phyloP scores from a whole-genome alignment of 2,329 filamentous ascomycete genomes.

The Aspergillus floridensis region DNA sequence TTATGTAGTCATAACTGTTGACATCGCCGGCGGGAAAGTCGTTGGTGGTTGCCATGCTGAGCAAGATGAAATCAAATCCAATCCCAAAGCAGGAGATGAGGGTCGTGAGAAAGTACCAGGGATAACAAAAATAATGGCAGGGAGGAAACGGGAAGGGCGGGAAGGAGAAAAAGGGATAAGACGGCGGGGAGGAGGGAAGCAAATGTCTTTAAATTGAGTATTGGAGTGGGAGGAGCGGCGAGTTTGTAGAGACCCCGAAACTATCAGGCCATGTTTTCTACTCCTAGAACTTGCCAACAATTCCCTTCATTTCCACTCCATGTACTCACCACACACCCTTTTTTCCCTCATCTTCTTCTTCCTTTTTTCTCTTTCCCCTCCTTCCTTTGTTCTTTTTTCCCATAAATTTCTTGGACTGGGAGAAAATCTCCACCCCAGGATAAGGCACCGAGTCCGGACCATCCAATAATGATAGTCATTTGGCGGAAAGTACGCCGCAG shows the following conservation, averaged over 20 bases:
- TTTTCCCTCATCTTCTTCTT: not conserved
- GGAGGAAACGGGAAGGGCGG: conserved; percentile 2
- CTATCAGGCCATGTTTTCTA: conserved; percentile 7
- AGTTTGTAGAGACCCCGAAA: conserved; percentile 3
- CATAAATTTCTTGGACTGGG: conserved; percentile 9
- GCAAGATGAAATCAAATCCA: conserved; percentile 7
- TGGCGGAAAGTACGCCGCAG: not conserved
- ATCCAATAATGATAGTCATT: not conserved
- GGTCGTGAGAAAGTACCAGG: conserved; percentile 9
- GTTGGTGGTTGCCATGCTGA: conserved; percentile 63
- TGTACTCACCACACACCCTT: not conserved
- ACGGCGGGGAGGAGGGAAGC: conserved; percentile 5
- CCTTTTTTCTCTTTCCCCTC: conserved; percentile 10
- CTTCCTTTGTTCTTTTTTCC: conserved; percentile 2
- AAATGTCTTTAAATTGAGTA: conserved; percentile 9
- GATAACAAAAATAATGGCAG: conserved; percentile 8
- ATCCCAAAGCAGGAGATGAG: not conserved
- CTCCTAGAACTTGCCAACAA: not conserved
- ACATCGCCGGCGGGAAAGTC: conserved; percentile 62
- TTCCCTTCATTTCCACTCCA: not conserved
- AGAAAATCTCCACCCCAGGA: not conserved
- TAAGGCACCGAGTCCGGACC: not conserved
- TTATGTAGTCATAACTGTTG: conserved; percentile 76
- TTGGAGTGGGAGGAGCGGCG: conserved; percentile 3
- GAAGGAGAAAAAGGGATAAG: conserved; percentile 7